Evolutionary conservation across 768 basidiomycete genomes (phyloP).

Genomic region (Tricholoma sp.): DNA sequence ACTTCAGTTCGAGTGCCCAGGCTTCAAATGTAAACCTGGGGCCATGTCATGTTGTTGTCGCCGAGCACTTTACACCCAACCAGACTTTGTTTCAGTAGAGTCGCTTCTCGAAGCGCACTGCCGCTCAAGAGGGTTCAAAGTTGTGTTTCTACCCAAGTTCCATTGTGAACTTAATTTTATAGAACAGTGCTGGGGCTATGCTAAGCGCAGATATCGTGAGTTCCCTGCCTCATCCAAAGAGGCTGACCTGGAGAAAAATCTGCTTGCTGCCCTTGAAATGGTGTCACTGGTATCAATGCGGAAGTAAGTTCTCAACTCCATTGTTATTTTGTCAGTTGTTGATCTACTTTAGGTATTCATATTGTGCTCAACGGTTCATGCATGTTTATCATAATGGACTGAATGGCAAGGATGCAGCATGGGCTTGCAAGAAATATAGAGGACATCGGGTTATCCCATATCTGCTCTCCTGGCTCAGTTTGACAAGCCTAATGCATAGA

Average conservation of each 20-base stretch:
- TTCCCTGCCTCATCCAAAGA: not conserved
- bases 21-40: not conserved
- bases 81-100: not conserved
- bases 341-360: not conserved
- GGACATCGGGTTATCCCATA: too few relatives aligned
- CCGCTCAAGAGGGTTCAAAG: not conserved
- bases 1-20: not conserved
- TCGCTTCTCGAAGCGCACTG: not conserved
- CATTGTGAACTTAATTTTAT: too few relatives aligned
- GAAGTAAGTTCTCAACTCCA: not conserved
- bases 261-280: not conserved
- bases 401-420: too few relatives aligned
- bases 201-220: not conserved
- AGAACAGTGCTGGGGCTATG: too few relatives aligned
- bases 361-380: not conserved
- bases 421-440: too few relatives aligned
- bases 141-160: too few relatives aligned
- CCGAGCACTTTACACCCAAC: not conserved
- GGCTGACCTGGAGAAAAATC: not conserved
- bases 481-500: too few relatives aligned
- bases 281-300: not conserved
- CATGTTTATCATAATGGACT: too few relatives aligned
- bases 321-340: too few relatives aligned
- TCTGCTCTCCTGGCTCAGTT: too few relatives aligned
- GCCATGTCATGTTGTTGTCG: not conserved